A percentile compares a stretch with the other conserved stretches of the same genome.
Conservation (phyloP, 441 rosid species). For the Arabidopsis lyrata region DNA sequence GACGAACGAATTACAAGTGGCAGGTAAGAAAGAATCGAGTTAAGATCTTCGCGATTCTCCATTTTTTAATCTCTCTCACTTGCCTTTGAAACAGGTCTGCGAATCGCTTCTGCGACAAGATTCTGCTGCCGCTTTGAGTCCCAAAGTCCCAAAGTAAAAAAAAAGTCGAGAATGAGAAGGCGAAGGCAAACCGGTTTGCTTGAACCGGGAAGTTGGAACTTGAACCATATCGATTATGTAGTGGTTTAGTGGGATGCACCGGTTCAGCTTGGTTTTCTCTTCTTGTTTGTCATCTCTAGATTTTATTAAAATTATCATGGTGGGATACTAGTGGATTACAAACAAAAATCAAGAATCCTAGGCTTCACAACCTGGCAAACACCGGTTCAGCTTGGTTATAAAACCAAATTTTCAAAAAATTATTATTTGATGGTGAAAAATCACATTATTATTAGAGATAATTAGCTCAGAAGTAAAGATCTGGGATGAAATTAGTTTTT, state of each 20-base stretch:
- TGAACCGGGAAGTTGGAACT: constrained; percentile 1
- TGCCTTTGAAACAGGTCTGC: not conserved
- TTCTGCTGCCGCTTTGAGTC: constrained; percentile 12
- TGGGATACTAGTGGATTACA: no score
- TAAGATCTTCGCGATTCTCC: constrained; percentile 63
- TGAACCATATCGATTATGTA: not conserved
- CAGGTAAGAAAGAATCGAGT: constrained; percentile 57
- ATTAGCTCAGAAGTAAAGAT: no score
- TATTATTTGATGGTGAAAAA: no score
- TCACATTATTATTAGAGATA: no score
- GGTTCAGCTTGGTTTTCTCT: constrained; percentile 5
- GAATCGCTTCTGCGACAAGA: constrained; percentile 26
- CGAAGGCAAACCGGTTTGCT: not conserved
- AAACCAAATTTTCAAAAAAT: no score
- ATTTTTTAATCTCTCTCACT: constrained; percentile 26
- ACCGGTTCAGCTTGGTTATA: no score
- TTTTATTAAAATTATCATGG: no score
- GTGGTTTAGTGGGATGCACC: not conserved
- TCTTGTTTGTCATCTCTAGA: no score
- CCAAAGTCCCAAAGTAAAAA: not conserved
- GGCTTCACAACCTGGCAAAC: no score
- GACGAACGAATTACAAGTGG: constrained; percentile 64
- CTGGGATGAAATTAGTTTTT: no score
- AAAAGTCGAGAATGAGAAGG: constrained; percentile 15
- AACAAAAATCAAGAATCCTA: no score